phyloP scores from a whole-genome alignment of 768 basidiomycete species.

The Lactarius akahatsu region DNA sequence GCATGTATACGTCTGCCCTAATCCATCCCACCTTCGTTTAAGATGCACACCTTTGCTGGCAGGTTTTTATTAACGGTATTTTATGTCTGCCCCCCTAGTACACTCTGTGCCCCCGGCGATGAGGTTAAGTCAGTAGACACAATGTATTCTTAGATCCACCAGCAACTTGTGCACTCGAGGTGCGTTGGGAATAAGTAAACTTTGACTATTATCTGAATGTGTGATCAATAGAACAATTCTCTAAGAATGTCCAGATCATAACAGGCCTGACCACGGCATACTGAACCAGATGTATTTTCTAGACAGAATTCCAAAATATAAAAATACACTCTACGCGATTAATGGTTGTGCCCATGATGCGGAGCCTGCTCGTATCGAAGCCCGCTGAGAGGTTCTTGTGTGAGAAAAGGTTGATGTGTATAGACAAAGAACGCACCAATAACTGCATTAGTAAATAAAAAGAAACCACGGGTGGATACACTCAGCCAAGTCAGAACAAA shows the following conservation, averaged over 20 bases:
- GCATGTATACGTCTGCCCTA: constrained; percentile 24
- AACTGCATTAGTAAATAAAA: constrained; percentile 36
- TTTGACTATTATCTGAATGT: constrained; percentile 1
- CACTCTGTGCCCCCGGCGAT: constrained; percentile 12
- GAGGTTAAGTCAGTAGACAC: constrained; percentile 34
- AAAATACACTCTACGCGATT: constrained; percentile 20
- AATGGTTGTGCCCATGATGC: constrained; percentile 57
- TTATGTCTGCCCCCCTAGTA: constrained; percentile 28
- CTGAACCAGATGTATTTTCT: background rate
- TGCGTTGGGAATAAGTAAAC: constrained; percentile 18
- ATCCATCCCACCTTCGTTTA: constrained; percentile 23
- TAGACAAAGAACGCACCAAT: constrained; percentile 42
- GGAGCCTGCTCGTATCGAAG: constrained; percentile 86
- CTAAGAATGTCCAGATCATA: background rate
- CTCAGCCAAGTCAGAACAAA: constrained; percentile 15
- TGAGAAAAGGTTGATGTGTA: background rate
- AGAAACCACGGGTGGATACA: constrained; percentile 2
- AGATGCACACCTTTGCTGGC: constrained; percentile 22
- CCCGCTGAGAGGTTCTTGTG: constrained; percentile 51
- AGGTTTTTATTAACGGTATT: constrained; percentile 26
- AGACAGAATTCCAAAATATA: constrained; percentile 8
- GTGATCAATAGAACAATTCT: background rate
- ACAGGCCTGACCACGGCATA: background rate
- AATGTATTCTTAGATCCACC: constrained; percentile 34
- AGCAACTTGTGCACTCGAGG: constrained; percentile 19